Evolutionary conservation across 2,329 filamentous ascomycete genomes (phyloP).

Genomic region (Botryotinia convoluta): DNA sequence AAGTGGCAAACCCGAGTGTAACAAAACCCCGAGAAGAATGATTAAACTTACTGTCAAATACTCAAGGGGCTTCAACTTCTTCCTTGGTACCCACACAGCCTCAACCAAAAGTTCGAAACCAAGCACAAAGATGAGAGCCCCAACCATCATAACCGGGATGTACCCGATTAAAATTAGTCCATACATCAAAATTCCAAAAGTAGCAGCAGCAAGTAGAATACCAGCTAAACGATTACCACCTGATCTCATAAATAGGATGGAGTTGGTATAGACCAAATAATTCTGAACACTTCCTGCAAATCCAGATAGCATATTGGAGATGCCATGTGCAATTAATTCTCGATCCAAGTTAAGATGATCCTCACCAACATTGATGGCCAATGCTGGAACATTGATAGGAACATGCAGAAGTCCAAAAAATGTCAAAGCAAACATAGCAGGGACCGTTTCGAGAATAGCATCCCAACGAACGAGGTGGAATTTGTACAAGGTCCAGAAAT

Average conservation of each 20-base stretch:
- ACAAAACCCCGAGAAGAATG: not conserved
- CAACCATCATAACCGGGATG: slow-evolving; percentile 96
- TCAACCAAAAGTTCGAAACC: slow-evolving; percentile 90
- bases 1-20: not conserved
- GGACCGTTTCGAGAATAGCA: slow-evolving; percentile 78
- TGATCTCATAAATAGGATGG: slow-evolving; percentile 91
- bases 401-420: slow-evolving; percentile 98
- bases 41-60: slow-evolving; percentile 69
- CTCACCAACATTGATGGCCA: slow-evolving; percentile 86
- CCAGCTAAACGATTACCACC: slow-evolving; percentile 85
- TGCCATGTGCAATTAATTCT: slow-evolving; percentile 87
- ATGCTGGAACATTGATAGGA: slow-evolving; percentile 93
- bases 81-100: slow-evolving; percentile 83
- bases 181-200: slow-evolving; percentile 76
- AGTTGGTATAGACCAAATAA: slow-evolving; percentile 97
- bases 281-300: slow-evolving; percentile 88
- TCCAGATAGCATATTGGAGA: slow-evolving; percentile 89
- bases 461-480: slow-evolving; percentile 79
- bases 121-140: slow-evolving; percentile 89
- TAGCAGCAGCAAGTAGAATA: slow-evolving; percentile 76
- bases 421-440: slow-evolving; percentile 93
- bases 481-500: slow-evolving; percentile 94
- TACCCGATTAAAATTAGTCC: slow-evolving; percentile 88
- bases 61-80: slow-evolving; percentile 81
- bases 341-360: slow-evolving; percentile 89